Evolutionary conservation across 169 alveolate species (phyloP), one percentile per base, ranked within the genome.

Genomic region (Cryptosporidium tyzzeri): DNA sequence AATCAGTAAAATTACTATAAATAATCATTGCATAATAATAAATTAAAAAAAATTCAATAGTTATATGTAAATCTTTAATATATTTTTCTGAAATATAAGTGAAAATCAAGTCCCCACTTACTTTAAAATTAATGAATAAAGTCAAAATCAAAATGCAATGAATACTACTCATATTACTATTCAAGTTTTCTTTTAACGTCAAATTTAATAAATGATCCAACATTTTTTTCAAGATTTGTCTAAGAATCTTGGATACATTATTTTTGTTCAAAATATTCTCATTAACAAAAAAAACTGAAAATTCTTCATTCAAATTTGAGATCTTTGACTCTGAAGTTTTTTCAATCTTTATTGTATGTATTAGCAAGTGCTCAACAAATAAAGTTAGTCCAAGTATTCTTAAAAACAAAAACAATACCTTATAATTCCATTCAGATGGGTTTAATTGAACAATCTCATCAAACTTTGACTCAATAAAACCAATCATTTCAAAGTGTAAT

Each of bases 41-140:
- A 21, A 50, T 12, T 3, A 44, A 6, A 45, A 71, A 10, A n/a
- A 39, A 29, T 2, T 71, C 85, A 33, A 48, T n/a, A 9, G 41
- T 6, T 10, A 12, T 7, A 21, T 26, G 50, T 10, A 9, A 31
- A 16, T 33, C 33, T 33, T 33, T 31, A 65, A 10, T 2, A n/a
- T 21, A 35, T 5, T 33, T 33, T 14, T 65, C 71, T 31, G 71
- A 65, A 31, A 73, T 53, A 16, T 31, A n/a, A 16, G 70, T 37
- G 21, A 73, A 73, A 39, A 73, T 55, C 18, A 26, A 70, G 18
- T 53, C 51, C 7, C 86, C 86, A 33, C 35, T 73, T 18, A 73
- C 9, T 26, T 73, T 73, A 21, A 14, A 29, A 59, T 73, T 73
- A 9, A 73, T 18, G 29, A 53, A 73, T 31, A 73, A 73, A 33